These are phyloP conservation scores for Fraxinus angustifolia DNA, from an alignment of 305 asterid genomes.

Conservation along the genomic window DNA sequence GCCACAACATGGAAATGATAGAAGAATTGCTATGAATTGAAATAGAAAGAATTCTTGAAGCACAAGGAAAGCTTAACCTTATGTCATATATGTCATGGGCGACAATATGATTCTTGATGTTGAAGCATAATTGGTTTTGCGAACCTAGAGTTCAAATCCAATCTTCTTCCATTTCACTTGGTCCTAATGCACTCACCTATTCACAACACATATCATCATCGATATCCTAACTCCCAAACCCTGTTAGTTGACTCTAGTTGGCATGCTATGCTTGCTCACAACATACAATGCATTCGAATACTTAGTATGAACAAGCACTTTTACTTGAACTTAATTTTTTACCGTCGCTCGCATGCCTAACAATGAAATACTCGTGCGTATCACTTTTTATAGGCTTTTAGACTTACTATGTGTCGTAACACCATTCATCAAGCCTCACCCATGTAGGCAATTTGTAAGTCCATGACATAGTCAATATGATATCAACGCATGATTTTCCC, in stretches of 20 bases:
- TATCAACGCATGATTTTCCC: background rate
- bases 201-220: background rate
- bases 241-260: background rate
- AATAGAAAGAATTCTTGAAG: too few species aligned
- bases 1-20: background rate
- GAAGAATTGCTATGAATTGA: background rate
- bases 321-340: too few species aligned
- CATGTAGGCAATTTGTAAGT: too few species aligned
- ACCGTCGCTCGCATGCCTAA: too few species aligned
- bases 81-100: background rate
- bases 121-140: background rate
- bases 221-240: background rate
- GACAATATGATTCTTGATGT: background rate
- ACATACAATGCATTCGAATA: too few species aligned
- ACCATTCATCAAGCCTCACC: too few species aligned
- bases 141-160: background rate
- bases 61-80: background rate
- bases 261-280: background rate
- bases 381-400: too few species aligned
- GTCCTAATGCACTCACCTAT: background rate
- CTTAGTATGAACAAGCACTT: too few species aligned
- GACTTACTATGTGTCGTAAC: too few species aligned
- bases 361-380: too few species aligned
- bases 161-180: background rate
- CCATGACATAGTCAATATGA: too few species aligned